phyloP scores from a whole-genome alignment of 345 rosid genomes.

The Rhodamnia rubescens region DNA sequence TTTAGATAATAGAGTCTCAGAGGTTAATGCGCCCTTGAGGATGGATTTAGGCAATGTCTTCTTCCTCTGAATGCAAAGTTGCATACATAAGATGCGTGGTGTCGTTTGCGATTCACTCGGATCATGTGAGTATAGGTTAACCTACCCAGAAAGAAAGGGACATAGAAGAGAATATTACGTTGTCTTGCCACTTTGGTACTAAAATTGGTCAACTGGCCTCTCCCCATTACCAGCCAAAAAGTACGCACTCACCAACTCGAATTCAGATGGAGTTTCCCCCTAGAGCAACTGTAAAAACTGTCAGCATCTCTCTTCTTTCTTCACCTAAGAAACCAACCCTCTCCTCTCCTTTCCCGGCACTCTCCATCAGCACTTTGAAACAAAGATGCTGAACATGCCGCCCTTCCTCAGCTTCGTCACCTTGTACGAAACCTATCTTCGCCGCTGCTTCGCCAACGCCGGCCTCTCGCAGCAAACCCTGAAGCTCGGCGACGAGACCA shows the following conservation, averaged over 20 bases:
- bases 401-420: slow-evolving; percentile 52
- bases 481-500: slow-evolving; percentile 37
- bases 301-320: not conserved
- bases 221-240: not conserved
- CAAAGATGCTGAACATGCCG: not conserved
- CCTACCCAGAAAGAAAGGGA: not conserved
- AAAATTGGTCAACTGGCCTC: not conserved
- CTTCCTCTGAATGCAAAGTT: not conserved
- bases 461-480: slow-evolving; percentile 45
- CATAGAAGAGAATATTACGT: not conserved
- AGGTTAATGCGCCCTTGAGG: not conserved
- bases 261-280: not conserved
- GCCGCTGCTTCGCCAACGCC: slow-evolving; percentile 50
- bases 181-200: not conserved
- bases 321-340: not conserved
- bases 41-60: not conserved
- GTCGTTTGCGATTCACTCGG: not conserved
- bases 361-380: not conserved
- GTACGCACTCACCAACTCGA: not conserved
- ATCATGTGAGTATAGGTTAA: not conserved
- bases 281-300: not conserved
- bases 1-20: too few relatives aligned
- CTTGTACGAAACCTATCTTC: slow-evolving; percentile 53
- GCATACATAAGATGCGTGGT: not conserved
- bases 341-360: not conserved